Evolutionary conservation across 805 yeast genomes (phyloP), one percentile per base, ranked within the genome.

Genomic region (Candida incommunis): DNA sequence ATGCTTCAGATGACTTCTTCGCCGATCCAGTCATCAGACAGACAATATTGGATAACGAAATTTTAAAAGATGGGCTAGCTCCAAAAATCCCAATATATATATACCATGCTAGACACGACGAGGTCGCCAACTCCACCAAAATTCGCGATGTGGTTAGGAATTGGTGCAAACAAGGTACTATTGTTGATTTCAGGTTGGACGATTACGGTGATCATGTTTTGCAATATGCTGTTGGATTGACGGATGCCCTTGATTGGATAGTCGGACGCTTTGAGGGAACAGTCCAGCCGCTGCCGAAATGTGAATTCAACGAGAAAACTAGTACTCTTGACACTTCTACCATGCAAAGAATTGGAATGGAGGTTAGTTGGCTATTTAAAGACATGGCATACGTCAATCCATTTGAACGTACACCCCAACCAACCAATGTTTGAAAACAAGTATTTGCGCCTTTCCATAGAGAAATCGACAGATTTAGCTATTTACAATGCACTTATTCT

Each of bases 101-200:
- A 23, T 51, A 50, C 43, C 53, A 48, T 3, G 43, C 48, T 9
- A 40, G 37, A 40, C 22, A 37, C 16, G 55, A 51, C 43, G 53
- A 50, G 41, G 48, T 51, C 3, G 48, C 51, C 1, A 31, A 31
- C n/a, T 31, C 37, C 4, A 31, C 37, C 13, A 31, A 31, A 18
- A 31, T 31, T 16, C 37, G 37, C 18, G 20, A 31, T 16, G 37
- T 31, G 9, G 20, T 31, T 7, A 16, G 7, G 18, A 7, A 31
- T 18, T 31, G 37, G 37, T 31, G 37, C 37, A 7, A 18, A 11
- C 37, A 11, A 9, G 37, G 37, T 5, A 16, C 37, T 5, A 31
- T 11, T 5, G 20, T 31, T 31, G 37, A 31, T 16, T 31, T 9
- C 18, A 11, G n/a, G 7, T 11, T 31, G 37, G 37, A 31, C 18